Conservation (phyloP, 2,329 filamentous ascomycete species). For the Falciphora oryzae region DNA sequence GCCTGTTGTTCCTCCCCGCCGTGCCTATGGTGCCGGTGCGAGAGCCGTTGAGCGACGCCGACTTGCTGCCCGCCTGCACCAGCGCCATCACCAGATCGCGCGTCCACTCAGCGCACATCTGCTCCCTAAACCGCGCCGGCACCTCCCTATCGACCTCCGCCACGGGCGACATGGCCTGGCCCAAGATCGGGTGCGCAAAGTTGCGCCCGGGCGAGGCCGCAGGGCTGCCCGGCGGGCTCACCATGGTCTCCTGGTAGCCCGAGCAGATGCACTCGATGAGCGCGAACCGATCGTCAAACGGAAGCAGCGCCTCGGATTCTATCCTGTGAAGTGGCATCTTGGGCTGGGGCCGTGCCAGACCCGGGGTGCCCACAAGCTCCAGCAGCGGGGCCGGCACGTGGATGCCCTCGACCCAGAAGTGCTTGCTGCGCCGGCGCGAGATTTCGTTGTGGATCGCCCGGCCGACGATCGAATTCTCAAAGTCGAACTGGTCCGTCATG, state of each 20-base stretch:
- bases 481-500: constrained; percentile 69
- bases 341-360: constrained; percentile 36
- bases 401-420: constrained; percentile 74
- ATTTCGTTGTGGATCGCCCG: constrained; percentile 72
- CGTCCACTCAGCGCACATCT: constrained; percentile 76
- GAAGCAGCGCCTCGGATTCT: constrained; percentile 59
- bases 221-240: constrained; percentile 64
- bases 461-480: constrained; percentile 65
- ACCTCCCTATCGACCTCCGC: constrained; percentile 47
- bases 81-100: constrained; percentile 65
- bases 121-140: constrained; percentile 61
- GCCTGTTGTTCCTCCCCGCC: constrained; percentile 16
- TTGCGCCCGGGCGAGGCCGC: constrained; percentile 61
- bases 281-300: constrained; percentile 67
- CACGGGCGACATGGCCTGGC: constrained; percentile 34
- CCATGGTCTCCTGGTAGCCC: constrained; percentile 56
- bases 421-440: constrained; percentile 62
- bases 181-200: constrained; percentile 56
- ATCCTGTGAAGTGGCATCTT: constrained; percentile 47
- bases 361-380: constrained; percentile 53
- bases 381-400: constrained; percentile 62
- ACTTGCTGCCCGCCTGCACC: constrained; percentile 63
- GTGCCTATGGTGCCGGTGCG: constrained; percentile 55
- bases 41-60: constrained; percentile 71
- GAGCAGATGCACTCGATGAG: constrained; percentile 70